These are phyloP conservation scores for Mycena sanguinolenta DNA, from an alignment of 768 basidiomycete genomes.

Conservation along the genomic window DNA sequence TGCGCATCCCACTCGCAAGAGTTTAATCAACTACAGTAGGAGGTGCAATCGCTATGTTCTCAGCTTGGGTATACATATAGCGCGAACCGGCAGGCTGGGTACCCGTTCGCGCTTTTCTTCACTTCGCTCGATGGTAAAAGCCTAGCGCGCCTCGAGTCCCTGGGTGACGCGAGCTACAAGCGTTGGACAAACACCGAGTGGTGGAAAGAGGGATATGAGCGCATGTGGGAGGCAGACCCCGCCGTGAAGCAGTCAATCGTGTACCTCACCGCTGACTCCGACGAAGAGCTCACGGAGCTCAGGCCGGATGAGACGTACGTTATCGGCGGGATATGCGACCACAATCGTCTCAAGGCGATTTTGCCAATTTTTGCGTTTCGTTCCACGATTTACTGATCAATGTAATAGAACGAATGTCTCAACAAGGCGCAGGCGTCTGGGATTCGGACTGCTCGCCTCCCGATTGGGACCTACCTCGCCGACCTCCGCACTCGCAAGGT, in stretches of 20 bases:
- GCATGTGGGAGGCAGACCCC: constrained; percentile 65
- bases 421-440: constrained; percentile 83
- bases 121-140: constrained; percentile 86
- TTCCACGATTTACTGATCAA: constrained; percentile 32
- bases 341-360: constrained; percentile 92
- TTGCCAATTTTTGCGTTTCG: constrained; percentile 18
- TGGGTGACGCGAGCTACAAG: constrained; percentile 76
- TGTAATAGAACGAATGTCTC: constrained; percentile 86
- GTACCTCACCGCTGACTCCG: constrained; percentile 95
- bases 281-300: constrained; percentile 87
- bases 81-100: constrained; percentile 79
- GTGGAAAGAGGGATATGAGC: constrained; percentile 83
- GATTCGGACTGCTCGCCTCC: constrained; percentile 89
- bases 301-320: constrained; percentile 90
- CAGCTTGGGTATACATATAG: constrained; percentile 95
- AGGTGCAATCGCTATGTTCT: constrained; percentile 88
- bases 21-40: constrained; percentile 60
- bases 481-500: constrained; percentile 93
- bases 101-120: constrained; percentile 82
- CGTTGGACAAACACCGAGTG: constrained; percentile 89
- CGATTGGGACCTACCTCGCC: constrained; percentile 92
- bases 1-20: not conserved
- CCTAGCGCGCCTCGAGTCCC: constrained; percentile 70
- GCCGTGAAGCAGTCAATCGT: constrained; percentile 69
- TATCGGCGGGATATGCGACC: constrained; percentile 95